These are phyloP conservation scores for Brassica rapa DNA, from an alignment of 345 rosid genomes.

Conservation along the genomic window DNA sequence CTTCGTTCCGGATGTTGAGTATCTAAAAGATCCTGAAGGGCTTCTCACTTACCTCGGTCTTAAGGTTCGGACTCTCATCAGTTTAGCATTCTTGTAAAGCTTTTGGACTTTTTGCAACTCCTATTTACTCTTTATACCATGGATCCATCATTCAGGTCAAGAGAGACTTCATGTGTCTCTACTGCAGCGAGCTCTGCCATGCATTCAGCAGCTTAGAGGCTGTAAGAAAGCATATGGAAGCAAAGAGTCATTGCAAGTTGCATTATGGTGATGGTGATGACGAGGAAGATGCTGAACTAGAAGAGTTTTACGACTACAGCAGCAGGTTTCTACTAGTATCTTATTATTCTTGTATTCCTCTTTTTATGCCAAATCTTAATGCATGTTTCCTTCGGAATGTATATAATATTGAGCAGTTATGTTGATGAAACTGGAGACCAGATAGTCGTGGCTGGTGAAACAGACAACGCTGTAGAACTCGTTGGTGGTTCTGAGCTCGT, in stretches of 20 bases:
- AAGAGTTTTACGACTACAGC: constrained; percentile 91
- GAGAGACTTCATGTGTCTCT: constrained; percentile 84
- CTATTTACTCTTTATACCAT: background rate
- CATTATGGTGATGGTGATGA: constrained; percentile 91
- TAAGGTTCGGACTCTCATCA: constrained; percentile 55
- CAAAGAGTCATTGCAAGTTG: constrained; percentile 90
- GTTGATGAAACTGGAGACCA: constrained; percentile 78
- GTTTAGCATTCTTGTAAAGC: background rate
- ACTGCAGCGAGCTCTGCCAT: constrained; percentile 77
- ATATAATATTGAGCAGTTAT: constrained; percentile 50
- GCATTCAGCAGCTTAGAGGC: constrained; percentile 89
- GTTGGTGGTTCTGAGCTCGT: constrained; percentile 87
- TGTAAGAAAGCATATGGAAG: constrained; percentile 94
- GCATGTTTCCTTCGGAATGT: background rate
- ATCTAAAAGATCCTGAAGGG: constrained; percentile 83
- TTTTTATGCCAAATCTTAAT: background rate
- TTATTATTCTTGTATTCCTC: background rate
- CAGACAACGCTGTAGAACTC: constrained; percentile 56
- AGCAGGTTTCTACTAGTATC: constrained; percentile 61
- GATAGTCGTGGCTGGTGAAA: constrained; percentile 63
- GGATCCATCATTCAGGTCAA: constrained; percentile 53
- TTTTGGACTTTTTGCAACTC: background rate
- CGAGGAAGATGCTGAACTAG: constrained; percentile 89
- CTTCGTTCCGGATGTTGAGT: constrained; percentile 84
- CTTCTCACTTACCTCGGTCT: constrained; percentile 84